phyloP scores from a whole-genome alignment of 169 alveolate genomes.

The Plasmodium sp. region DNA sequence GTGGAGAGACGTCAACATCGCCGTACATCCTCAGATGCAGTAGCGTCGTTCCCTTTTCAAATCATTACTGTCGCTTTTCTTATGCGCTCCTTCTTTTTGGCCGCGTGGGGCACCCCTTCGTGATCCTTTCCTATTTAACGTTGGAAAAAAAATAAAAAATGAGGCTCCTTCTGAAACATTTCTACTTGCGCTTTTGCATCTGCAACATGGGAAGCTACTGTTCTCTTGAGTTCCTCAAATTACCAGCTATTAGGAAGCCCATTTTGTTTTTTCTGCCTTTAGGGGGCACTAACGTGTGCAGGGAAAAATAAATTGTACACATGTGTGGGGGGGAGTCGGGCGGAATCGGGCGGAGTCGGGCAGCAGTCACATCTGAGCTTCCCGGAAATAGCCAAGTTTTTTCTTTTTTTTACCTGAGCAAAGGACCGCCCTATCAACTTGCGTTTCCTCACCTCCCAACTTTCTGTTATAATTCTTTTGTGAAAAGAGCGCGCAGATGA shows the following conservation, averaged over 20 bases:
- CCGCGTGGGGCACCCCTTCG: background rate
- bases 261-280: constrained; percentile 18
- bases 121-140: background rate
- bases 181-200: background rate
- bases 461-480: constrained; percentile 26
- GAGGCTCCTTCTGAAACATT: background rate
- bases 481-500: background rate
- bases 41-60: background rate
- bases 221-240: background rate
- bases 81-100: background rate
- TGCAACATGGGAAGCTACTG: background rate
- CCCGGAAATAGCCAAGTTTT: background rate
- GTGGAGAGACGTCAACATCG: background rate
- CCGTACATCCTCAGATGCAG: background rate
- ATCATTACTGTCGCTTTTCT: background rate
- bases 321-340: background rate
- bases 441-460: background rate
- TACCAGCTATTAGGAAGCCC: constrained; percentile 60
- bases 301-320: background rate
- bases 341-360: too few relatives aligned
- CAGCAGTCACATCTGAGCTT: background rate
- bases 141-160: background rate
- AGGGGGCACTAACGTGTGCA: constrained; percentile 24
- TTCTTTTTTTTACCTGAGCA: constrained; percentile 29
- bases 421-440: constrained; percentile 8